Evolutionary conservation across 345 rosid species (phyloP), one percentile per base, ranked within the genome.

Genomic region (Populus euphratica): DNA sequence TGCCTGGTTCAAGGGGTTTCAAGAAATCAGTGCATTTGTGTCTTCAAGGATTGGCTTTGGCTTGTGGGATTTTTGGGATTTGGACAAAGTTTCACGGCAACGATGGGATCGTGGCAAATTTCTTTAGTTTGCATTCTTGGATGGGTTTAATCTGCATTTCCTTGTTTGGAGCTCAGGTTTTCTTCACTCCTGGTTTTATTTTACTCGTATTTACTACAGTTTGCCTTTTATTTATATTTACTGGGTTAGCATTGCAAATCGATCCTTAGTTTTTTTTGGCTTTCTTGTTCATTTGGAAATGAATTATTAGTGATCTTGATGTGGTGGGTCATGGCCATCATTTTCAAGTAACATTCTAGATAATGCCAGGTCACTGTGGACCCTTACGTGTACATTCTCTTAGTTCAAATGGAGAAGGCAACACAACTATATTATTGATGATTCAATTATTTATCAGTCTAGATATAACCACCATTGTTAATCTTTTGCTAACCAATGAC

Each of bases 81-180:
- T 95, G 99, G 98, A 92, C 94, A 6, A 95, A 85, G 84, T 95
- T 95, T 72, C 94, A 86, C 14, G 86, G 86, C 21, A 64, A 83
- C 38, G 77, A 83, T 31, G 99, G 99, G 20, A 33, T 92, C 65
- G 82, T 91, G 65, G 91, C 94, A 44, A 93, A 95, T 83, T 95
- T 95, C 88, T 93, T 84, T 41, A 93, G 91, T 81, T 88, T 95
- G 72, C 99, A 95, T 89, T 95, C 98, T 83, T 95, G 99, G 99
- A 93, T 93, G 96, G 99, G 99, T 63, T 86, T 95, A 77, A 75
- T 89, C 86, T 95, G 96, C 80, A 75, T 95, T 77, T 89, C 85
- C 85, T 84, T 95, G 85, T 95, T 93, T 79, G 91, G 87, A 73
- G 91, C 92, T 64, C 99, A 95, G 99, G 98, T 93, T 73, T 43